Conservation (phyloP, 2,329 filamentous ascomycete genomes). For the Trichoderma endophyticum region DNA sequence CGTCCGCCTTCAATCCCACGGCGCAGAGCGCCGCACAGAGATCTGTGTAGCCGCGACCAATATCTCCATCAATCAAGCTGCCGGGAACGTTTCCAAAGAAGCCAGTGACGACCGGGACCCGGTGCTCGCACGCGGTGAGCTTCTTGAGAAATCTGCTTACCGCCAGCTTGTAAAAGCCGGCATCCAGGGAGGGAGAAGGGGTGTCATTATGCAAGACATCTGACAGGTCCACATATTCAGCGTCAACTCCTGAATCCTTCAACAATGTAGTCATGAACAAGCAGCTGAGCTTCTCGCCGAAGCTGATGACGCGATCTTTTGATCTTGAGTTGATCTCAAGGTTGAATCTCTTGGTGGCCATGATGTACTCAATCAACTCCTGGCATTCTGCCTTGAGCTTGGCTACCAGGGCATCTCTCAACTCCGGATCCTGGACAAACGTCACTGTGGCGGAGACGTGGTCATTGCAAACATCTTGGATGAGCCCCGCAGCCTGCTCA, state of each 20-base stretch:
- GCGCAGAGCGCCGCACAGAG: slow-evolving; percentile 89
- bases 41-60: slow-evolving; percentile 95
- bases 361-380: slow-evolving; percentile 71
- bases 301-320: slow-evolving; percentile 86
- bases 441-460: slow-evolving; percentile 70
- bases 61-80: slow-evolving; percentile 80
- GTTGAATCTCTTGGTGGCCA: slow-evolving; percentile 62
- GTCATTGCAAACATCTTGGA: slow-evolving; percentile 77
- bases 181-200: slow-evolving; percentile 54
- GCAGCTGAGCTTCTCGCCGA: slow-evolving; percentile 94
- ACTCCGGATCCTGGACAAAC: slow-evolving; percentile 54
- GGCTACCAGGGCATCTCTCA: slow-evolving; percentile 57
- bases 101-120: slow-evolving; percentile 79
- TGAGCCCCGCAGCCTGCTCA: slow-evolving; percentile 67
- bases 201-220: slow-evolving; percentile 71
- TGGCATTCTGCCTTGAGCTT: slow-evolving; percentile 77
- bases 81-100: slow-evolving; percentile 95
- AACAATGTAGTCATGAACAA: slow-evolving; percentile 83
- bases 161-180: slow-evolving; percentile 67
- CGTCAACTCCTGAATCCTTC: slow-evolving; percentile 74
- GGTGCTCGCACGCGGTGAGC: slow-evolving; percentile 61
- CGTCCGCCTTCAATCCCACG: slow-evolving; percentile 79
- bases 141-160: slow-evolving; percentile 60
- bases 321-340: slow-evolving; percentile 74
- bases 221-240: slow-evolving; percentile 86